Base-by-base conservation (phyloP, 441 rosid genomes). In the Aleurites moluccanus region DNA sequence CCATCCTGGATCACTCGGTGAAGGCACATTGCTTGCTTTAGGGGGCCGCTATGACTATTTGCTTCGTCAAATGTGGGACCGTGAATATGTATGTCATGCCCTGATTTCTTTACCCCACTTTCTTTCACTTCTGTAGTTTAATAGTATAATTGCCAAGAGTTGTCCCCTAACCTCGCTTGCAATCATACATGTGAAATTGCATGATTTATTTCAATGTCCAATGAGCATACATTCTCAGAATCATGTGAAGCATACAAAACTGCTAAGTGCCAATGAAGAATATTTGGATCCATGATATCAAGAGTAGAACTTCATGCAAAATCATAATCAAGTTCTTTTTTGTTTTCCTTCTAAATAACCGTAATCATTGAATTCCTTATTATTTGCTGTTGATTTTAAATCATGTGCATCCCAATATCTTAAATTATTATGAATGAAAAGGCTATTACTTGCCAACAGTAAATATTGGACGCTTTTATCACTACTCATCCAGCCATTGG, bases 21-120 rank as follows among this genome's bases (percentile, higher is more conserved):
- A 91, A 83, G 96, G 90, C 10, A 84, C 86, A 74, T 82, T 93
- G 83, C 94, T 95, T 78, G 99, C 98, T 78, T 79, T 88, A 78
- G 99, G 99, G 70, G 99, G 99, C 73, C 93, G 99, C 78, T 95
- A 95, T 83, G 95, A 95, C 75, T 81, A 85, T 84, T 85, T 95
- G 85, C 89, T 92, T 79, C 92, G 83, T 72, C 96, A 88, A 79
- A 86, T 86, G 86, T 91, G 94, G 87, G 90, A 85, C 80, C 88
- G 64, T 73, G 93, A 89, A 82, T 77, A 81, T 74, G 95, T 91
- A 88, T 69, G 96, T 73, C 68, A 59, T 69, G 72, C 55, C 18
- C 67, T 76, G 21, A 47, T 85, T 78, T 73, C 70, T 72, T 75
- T 78, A 28, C 77, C 45, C 25, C 47, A 49, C 64, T 60, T 61